Percentiles rank a stretch among this genome's conserved stretches.
Evolutionary conservation across 2,329 filamentous ascomycete species (phyloP).

Genomic region (Endothia cerciana): DNA sequence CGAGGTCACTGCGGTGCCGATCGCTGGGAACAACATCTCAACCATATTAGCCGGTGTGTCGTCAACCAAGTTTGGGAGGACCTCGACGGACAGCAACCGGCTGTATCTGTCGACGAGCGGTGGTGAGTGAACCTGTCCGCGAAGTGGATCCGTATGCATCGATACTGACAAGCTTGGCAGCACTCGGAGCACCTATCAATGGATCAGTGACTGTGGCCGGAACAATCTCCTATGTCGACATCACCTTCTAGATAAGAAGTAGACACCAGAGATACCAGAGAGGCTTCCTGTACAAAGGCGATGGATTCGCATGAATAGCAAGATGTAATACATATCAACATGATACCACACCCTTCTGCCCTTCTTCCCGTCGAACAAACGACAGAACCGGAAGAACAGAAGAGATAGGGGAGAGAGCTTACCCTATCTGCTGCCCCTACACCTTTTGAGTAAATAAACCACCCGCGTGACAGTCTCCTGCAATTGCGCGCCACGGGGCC

Average conservation of each 20-base stretch:
- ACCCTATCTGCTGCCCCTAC: not conserved
- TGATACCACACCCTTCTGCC: not conserved
- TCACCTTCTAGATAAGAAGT: not conserved
- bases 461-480: not conserved
- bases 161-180: conserved; percentile 1
- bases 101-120: conserved; percentile 23
- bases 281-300: conserved; percentile 1
- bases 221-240: conserved; percentile 19
- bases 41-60: conserved; percentile 20
- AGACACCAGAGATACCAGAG: not conserved
- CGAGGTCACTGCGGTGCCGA: not conserved
- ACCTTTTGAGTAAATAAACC: not conserved
- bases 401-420: not conserved
- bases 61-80: conserved; percentile 23
- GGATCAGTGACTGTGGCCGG: conserved; percentile 18
- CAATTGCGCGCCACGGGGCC: too few species aligned
- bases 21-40: conserved; percentile 15
- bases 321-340: conserved; percentile 1
- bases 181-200: conserved; percentile 15
- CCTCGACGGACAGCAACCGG: conserved; percentile 14
- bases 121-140: conserved; percentile 5
- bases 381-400: not conserved
- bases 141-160: not conserved
- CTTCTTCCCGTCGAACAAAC: not conserved
- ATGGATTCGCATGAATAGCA: not conserved